Conservation (phyloP, 139 green algal species). For the Prasinococcaceae sp. region DNA sequence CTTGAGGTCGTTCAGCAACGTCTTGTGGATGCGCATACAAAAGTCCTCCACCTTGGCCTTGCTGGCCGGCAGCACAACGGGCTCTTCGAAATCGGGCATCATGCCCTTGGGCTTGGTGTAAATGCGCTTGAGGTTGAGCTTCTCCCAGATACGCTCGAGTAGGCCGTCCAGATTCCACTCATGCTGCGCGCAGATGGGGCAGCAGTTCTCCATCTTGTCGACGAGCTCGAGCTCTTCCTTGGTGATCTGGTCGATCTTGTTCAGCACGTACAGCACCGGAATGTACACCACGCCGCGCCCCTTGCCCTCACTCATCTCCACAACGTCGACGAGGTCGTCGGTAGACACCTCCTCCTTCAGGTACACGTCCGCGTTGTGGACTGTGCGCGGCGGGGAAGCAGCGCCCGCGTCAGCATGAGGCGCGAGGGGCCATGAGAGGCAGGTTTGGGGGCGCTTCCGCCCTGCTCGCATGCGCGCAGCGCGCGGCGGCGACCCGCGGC, state of each 20-base stretch:
- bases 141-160: slow-evolving; percentile 92
- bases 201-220: slow-evolving; percentile 87
- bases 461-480: too few species aligned
- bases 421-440: too few species aligned
- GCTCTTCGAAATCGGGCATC: slow-evolving; percentile 92
- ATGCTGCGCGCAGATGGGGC: slow-evolving; percentile 53
- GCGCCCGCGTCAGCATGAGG: too few species aligned
- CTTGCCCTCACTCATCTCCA: slow-evolving; percentile 61
- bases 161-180: slow-evolving; percentile 49
- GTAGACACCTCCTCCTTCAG: slow-evolving; percentile 30
- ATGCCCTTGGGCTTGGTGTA: slow-evolving; percentile 58
- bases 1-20: slow-evolving; percentile 91
- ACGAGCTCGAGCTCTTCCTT: slow-evolving; percentile 88
- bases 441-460: too few species aligned
- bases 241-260: slow-evolving; percentile 86
- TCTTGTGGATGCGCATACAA: slow-evolving; percentile 63
- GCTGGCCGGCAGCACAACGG: slow-evolving; percentile 28
- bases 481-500: too few species aligned
- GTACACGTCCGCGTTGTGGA: slow-evolving; percentile 91
- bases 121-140: slow-evolving; percentile 70
- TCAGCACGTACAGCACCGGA: slow-evolving; percentile 89
- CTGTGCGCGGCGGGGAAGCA: too few species aligned
- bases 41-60: slow-evolving; percentile 84
- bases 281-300: slow-evolving; percentile 79
- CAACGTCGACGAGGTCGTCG: slow-evolving; percentile 89